phyloP scores from a whole-genome alignment of 2,329 filamentous ascomycete genomes.

The Camptophora hylomeconis region DNA sequence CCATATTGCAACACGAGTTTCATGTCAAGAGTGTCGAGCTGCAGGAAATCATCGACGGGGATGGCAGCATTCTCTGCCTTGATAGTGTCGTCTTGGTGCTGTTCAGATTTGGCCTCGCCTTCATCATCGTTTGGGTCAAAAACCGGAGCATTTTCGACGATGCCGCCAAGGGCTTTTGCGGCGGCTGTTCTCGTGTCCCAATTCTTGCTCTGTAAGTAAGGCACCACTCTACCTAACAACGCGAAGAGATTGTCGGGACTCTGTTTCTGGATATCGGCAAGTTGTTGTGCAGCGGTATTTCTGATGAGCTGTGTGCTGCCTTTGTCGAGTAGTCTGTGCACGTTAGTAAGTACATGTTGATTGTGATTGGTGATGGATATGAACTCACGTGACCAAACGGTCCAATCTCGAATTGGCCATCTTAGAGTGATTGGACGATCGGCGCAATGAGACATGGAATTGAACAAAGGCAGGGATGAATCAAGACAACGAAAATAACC shows the following conservation, averaged over 20 bases:
- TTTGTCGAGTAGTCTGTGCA: slow-evolving; percentile 74
- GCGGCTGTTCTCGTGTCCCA: slow-evolving; percentile 95
- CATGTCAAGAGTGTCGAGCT: slow-evolving; percentile 63
- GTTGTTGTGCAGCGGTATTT: slow-evolving; percentile 90
- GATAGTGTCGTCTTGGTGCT: slow-evolving; percentile 25
- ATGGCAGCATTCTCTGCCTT: slow-evolving; percentile 27
- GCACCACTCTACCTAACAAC: slow-evolving; percentile 82
- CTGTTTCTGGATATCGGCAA: slow-evolving; percentile 95
- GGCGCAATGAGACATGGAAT: too few species aligned
- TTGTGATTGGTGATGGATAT: slow-evolving; percentile 3
- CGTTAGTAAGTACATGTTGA: slow-evolving; percentile 11
- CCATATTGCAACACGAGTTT: slow-evolving; percentile 69
- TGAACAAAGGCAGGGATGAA: slow-evolving; percentile 3
- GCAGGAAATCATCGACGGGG: slow-evolving; percentile 49
- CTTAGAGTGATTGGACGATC: too few species aligned
- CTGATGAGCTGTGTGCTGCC: slow-evolving; percentile 92
- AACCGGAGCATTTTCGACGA: slow-evolving; percentile 72
- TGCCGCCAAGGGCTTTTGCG: slow-evolving; percentile 86
- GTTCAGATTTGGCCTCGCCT: slow-evolving; percentile 36
- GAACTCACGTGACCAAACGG: slow-evolving; percentile 71
- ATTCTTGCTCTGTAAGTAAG: slow-evolving; percentile 84
- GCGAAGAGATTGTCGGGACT: slow-evolving; percentile 97
- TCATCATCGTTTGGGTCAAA: slow-evolving; percentile 83
- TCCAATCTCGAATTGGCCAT: slow-evolving; percentile 62
- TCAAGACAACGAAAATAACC: too few species aligned